Base-by-base conservation (phyloP, 208 protist genomes). In the Leishmania aethiopica region DNA sequence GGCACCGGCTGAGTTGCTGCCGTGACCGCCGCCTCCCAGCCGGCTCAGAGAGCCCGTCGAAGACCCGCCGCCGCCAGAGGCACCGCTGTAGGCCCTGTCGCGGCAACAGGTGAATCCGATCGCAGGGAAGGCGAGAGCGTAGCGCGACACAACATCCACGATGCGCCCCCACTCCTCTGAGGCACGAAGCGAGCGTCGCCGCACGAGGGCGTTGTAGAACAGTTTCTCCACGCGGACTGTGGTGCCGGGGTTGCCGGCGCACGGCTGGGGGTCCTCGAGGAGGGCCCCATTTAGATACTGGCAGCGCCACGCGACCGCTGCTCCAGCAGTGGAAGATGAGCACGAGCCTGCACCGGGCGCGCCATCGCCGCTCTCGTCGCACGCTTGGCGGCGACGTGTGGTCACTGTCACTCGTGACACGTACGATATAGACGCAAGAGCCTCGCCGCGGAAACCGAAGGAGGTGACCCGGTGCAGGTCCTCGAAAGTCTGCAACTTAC, bases 401-500 rank as follows among this genome's bases (percentile, higher is more conserved):
- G 88, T 94, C 28, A 96, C 90, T 10, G 85, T 94, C 17, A 96
- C 91, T n/a, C 90, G 88, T 1, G 92, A 84, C 17, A 97, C 94
- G 71, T 96, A 96, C 49, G 94, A 97, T 49, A 98, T 80, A 28
- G 94, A 95, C 19, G 94, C 93, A 28, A 98, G 87, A 22, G 97
- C 96, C 86, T 99, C 96, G 7, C 97, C 96, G 64, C 97, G 92
- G 72, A 99, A 99, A 42, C 97, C 97, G 84, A 98, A 99, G 15
- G 97, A 98, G 19, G 77, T 73, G 76, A 99, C 91, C 62, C 37
- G 72, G 32, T 89, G 82, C n/a, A 99, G 83, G 35, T 99, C 97
- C n/a, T 98, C 96, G 75, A 98, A 98, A 35, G 47, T 77, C 4
- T 90, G 78, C 40, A 99, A 81, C 82, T 99, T 99, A 85, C 93